Evolutionary conservation across 495 filamentous ascomycete genomes (phyloP), one percentile per base, ranked within the genome.

Genomic region (Annulohypoxylon bovei): DNA sequence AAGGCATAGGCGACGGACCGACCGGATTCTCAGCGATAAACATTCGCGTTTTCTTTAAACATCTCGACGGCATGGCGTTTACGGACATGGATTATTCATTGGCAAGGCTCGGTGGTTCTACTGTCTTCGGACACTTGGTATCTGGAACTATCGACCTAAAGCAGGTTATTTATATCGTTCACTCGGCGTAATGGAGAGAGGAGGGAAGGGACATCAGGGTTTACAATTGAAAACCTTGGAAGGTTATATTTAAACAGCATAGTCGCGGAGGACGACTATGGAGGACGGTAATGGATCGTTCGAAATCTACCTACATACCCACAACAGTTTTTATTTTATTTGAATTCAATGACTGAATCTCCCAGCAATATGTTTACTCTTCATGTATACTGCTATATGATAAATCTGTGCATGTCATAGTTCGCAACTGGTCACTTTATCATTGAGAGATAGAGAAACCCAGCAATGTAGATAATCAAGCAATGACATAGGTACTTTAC

Each of bases 11-110:
- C 28, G 28, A 33, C 14, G 57, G 49, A 59, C 46, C 50, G 42
- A 62, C 69, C 58, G n/a, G 47, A 28, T 46, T 59, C 27, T 60
- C n/a, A 22, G 53, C 62, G 56, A 67, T 37, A 23, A 55, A 27
- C 69, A 52, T 55, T 66, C 46, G 58, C 49, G 53, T 44, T 69
- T 35, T 37, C 50, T 46, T 9, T 11, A 27, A 16, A 33, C 40
- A 39, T 50, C 32, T 14, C 20, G 35, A 32, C 28, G 58, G 68
- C 25, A 53, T 23, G 68, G 68, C 68, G 68, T 71, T 70, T 62
- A 57, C 12, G 50, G 68, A 50, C 25, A 27, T 0, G 67, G 57
- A 23, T 18, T 62, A 22, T 55, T 58, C 40, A 11, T 55, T 67
- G 12, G 3, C 16, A 30, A 32, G 61, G n/a, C 25, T 56, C 28